These are phyloP conservation scores for Cornus florida DNA, from an alignment of 148 eudicot species.

Conservation along the genomic window DNA sequence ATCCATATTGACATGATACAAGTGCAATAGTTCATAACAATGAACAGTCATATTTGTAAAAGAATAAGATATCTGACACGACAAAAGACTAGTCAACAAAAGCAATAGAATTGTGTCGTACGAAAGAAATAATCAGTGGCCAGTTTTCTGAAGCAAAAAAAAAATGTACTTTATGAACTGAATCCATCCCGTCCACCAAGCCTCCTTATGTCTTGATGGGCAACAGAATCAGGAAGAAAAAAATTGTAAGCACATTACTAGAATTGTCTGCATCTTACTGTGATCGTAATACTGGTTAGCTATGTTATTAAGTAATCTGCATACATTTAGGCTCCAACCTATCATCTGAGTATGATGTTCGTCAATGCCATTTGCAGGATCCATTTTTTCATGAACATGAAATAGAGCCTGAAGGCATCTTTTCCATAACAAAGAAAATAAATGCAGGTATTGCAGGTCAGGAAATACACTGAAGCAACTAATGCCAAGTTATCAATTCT, in stretches of 20 bases:
- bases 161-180: not conserved
- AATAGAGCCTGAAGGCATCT: not conserved
- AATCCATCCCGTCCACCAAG: not conserved
- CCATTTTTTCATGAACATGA: not conserved
- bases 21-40: too few relatives aligned
- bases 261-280: not conserved
- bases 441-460: too few relatives aligned
- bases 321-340: not conserved
- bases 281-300: not conserved
- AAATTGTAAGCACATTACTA: not conserved
- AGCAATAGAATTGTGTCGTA: too few relatives aligned
- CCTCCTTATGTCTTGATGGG: not conserved
- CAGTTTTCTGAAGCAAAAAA: not conserved
- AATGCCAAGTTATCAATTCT: too few relatives aligned
- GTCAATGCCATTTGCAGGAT: too few relatives aligned
- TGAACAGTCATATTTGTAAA: too few relatives aligned
- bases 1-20: not conserved
- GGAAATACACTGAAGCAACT: too few relatives aligned
- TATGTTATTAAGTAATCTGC: not conserved
- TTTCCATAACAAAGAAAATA: not conserved
- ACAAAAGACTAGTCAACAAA: too few relatives aligned
- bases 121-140: too few relatives aligned
- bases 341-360: too few relatives aligned
- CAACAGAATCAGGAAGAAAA: not conserved
- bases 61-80: too few relatives aligned